Evolutionary conservation across 1,284 basidiomycete genomes (phyloP).

Genomic region (Malassezia yamatoensis): DNA sequence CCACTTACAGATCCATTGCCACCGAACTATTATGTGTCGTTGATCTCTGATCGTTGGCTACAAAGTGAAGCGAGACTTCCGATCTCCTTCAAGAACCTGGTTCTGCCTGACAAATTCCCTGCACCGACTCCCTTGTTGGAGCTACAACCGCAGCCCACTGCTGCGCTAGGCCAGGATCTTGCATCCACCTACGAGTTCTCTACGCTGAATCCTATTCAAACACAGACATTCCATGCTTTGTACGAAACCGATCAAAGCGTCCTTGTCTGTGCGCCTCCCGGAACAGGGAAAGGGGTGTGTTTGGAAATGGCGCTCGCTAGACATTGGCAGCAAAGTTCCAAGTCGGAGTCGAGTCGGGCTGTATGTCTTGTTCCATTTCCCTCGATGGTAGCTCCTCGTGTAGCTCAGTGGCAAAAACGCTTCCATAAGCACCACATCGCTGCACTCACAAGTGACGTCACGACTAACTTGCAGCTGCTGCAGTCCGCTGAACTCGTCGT

Average conservation of each 20-base stretch:
- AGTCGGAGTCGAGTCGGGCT: constrained; percentile 59
- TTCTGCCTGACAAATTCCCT: constrained; percentile 93
- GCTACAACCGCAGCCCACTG: constrained; percentile 76
- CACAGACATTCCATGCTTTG: constrained; percentile 93
- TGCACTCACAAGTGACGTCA: constrained; percentile 86
- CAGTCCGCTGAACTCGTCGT: constrained; percentile 70
- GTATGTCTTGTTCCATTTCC: constrained; percentile 94
- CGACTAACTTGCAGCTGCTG: constrained; percentile 75
- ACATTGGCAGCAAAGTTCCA: constrained; percentile 65
- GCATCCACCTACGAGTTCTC: constrained; percentile 70
- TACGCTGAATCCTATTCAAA: constrained; percentile 96
- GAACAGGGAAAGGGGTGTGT: constrained; percentile 92
- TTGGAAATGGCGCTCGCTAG: constrained; percentile 89
- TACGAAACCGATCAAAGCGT: constrained; percentile 93
- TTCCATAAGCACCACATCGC: constrained; percentile 90
- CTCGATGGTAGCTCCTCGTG: constrained; percentile 85
- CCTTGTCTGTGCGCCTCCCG: constrained; percentile 89
- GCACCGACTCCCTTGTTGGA: constrained; percentile 84
- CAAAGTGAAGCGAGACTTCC: constrained; percentile 88
- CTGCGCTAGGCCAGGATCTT: constrained; percentile 73
- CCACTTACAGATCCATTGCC: constrained; percentile 94
- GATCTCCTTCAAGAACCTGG: constrained; percentile 94
- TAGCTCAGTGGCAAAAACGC: constrained; percentile 77
- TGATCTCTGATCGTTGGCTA: constrained; percentile 90
- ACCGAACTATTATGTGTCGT: constrained; percentile 92